Base-by-base conservation (phyloP, 169 alveolate genomes). In the Babesia microti region DNA sequence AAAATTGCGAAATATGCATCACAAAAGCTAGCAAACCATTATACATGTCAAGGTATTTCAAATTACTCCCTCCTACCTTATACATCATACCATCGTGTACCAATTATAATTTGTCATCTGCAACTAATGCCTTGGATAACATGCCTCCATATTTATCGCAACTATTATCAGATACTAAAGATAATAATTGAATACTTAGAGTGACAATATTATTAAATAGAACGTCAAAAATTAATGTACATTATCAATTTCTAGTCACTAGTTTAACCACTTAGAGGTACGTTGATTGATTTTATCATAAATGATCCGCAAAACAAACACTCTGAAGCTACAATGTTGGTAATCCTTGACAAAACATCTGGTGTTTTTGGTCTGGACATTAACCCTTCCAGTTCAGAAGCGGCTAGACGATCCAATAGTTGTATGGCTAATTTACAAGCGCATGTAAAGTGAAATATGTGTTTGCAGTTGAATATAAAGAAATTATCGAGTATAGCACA, bases 41-140 rank as follows among this genome's bases (percentile, higher is more conserved):
- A 41, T 55, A 78, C 48, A 80, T 80, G 89, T 72, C 66, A 30
- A 52, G 89, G 32, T 65, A 80, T 53, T 80, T 80, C 79, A 80
- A 80, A 44, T 44, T 80, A 49, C 88, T 72, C 47, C 89, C 88
- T 15, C 89, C 89, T 11, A 72, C 68, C 48, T 56, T 80, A 47
- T 80, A 72, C 48, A 58, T 80, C 34, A 53, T 80, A 23, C 89
- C 89, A 1, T 80, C 89, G 24, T 68, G 78, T 27, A 42, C 53
- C 43, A 71, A 79, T 49, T 80, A 54, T 28, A 68, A 59, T 11
- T 57, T 65, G 32, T 30, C 59, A n/a, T 39, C n/a, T 1, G 28
- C 55, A 23, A 40, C 53, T 46, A 41, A 33, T 35, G 29, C 27
- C 32, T 39, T 24, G 29, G 59, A 55, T 11, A 55, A 54, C 23